phyloP scores from a whole-genome alignment of 176 grass and related monocot species.

The Triticum urartu region DNA sequence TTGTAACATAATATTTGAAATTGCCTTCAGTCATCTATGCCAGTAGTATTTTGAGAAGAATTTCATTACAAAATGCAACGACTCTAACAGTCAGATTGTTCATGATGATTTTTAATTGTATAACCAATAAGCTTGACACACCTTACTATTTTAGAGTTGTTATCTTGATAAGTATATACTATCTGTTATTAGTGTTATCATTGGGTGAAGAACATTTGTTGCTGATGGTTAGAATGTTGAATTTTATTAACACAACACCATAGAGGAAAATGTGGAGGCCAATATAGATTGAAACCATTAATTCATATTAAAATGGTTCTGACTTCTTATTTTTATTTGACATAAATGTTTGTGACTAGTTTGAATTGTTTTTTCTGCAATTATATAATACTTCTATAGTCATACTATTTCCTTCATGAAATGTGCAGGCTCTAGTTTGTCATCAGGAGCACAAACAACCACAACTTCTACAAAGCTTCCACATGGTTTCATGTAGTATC shows the following conservation, averaged over 20 bases:
- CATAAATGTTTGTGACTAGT: neutral
- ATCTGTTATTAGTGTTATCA: neutral
- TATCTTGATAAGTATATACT: neutral
- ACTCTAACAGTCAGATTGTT: neutral
- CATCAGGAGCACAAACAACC: too few relatives aligned
- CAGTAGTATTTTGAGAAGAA: neutral
- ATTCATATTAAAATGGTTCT: too few relatives aligned
- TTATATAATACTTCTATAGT: neutral
- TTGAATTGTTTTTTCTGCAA: neutral
- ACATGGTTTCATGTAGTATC: neutral
- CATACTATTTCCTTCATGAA: neutral
- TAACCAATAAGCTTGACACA: neutral
- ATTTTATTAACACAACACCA: too few relatives aligned
- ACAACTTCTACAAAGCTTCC: neutral
- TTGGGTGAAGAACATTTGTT: neutral
- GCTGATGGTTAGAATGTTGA: neutral
- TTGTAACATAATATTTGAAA: too few relatives aligned
- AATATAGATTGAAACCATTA: too few relatives aligned
- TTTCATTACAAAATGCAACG: neutral
- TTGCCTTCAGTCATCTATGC: too few relatives aligned
- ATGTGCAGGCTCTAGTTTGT: too few relatives aligned
- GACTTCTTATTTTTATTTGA: neutral
- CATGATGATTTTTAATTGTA: neutral
- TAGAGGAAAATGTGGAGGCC: too few relatives aligned
- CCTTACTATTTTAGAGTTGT: neutral